phyloP scores from a whole-genome alignment of 495 filamentous ascomycete genomes.

The Aspergillus kassunensis region DNA sequence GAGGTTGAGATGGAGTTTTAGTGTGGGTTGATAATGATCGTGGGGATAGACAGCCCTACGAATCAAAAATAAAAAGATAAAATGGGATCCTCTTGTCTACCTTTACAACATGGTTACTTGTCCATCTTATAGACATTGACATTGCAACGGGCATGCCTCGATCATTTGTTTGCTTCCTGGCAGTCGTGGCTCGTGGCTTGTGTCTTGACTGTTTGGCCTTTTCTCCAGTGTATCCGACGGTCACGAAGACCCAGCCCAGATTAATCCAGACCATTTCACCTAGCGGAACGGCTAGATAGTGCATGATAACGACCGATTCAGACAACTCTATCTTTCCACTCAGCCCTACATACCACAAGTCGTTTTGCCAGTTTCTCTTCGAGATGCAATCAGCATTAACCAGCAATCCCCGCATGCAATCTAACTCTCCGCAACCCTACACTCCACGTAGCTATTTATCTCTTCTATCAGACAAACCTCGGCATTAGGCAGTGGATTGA shows the following conservation, averaged over 20 bases:
- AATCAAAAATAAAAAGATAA: conserved; percentile 36
- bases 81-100: conserved; percentile 17
- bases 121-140: conserved; percentile 22
- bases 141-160: conserved; percentile 16
- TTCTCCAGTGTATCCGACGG: conserved; percentile 37
- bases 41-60: conserved; percentile 46
- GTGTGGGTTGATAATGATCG: conserved; percentile 46
- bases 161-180: conserved; percentile 11
- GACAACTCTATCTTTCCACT: too few species aligned
- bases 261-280: conserved; percentile 42
- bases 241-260: conserved; percentile 28
- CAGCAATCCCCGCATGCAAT: too few species aligned
- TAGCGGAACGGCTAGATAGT: too few species aligned
- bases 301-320: too few species aligned
- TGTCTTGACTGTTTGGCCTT: conserved; percentile 29
- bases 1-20: conserved; percentile 45
- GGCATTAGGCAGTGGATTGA: too few species aligned
- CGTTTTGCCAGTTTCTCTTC: too few species aligned
- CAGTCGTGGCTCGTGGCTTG: conserved; percentile 28
- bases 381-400: too few species aligned
- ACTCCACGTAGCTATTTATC: too few species aligned
- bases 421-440: too few species aligned
- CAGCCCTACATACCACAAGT: too few species aligned
- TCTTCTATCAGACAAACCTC: too few species aligned
- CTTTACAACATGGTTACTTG: conserved; percentile 26